Conservation (phyloP, 345 rosid species). For the Erucastrum elatum region DNA sequence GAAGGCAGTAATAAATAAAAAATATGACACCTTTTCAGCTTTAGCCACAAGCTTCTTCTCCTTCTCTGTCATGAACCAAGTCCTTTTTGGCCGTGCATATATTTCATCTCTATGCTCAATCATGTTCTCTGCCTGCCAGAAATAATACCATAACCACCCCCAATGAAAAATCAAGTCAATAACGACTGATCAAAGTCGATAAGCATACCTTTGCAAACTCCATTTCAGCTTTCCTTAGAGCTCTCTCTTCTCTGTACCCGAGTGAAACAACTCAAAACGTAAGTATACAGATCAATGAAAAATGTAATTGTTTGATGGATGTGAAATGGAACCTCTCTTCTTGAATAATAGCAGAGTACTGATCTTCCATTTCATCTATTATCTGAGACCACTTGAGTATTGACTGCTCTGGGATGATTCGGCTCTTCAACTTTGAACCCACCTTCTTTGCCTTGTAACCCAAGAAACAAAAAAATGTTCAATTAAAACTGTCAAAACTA, state of each 20-base stretch:
- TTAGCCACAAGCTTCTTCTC: slow-evolving; percentile 76
- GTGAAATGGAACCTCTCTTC: slow-evolving; percentile 69
- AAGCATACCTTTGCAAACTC: slow-evolving; percentile 76
- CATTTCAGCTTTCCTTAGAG: slow-evolving; percentile 94
- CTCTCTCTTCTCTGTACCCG: slow-evolving; percentile 75
- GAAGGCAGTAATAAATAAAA: not conserved
- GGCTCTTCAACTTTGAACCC: slow-evolving; percentile 88
- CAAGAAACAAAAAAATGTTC: not conserved
- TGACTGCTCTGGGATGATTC: slow-evolving; percentile 83
- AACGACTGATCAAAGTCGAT: not conserved
- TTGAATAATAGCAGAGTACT: slow-evolving; percentile 65
- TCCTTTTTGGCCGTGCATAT: slow-evolving; percentile 81
- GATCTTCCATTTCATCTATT: slow-evolving; percentile 86
- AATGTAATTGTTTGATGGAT: not conserved
- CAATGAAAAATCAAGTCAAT: not conserved
- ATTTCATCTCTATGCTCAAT: slow-evolving; percentile 83
- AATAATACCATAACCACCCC: slow-evolving; percentile 18
- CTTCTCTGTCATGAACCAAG: slow-evolving; percentile 89
- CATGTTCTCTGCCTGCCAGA: slow-evolving; percentile 88
- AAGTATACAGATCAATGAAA: slow-evolving; percentile 12
- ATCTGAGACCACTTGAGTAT: slow-evolving; percentile 79
- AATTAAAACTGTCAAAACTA: slow-evolving; percentile 1
- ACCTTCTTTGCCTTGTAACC: slow-evolving; percentile 68
- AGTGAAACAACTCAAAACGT: slow-evolving; percentile 25
- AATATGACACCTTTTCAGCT: slow-evolving; percentile 54